Conservation (phyloP, 305 asterid species). For the Coffea humblotiana region DNA sequence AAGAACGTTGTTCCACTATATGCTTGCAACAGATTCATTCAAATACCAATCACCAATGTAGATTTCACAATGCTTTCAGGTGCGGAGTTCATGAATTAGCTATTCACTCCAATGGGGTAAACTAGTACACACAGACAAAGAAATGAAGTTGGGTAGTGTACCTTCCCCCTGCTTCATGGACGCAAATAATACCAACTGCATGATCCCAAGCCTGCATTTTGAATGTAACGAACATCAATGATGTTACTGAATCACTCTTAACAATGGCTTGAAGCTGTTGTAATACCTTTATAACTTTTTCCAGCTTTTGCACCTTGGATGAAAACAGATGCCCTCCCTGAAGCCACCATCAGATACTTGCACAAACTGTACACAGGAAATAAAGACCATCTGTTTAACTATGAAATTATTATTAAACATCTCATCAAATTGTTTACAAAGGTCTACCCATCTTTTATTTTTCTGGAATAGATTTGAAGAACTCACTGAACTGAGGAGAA, state of each 20-base stretch:
- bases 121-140: neutral
- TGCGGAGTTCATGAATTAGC: neutral
- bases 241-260: slow-evolving; percentile 15
- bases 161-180: slow-evolving; percentile 95
- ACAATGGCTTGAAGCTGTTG: neutral
- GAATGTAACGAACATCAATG: slow-evolving; percentile 28
- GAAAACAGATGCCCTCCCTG: slow-evolving; percentile 82
- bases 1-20: neutral
- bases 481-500: neutral
- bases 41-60: neutral
- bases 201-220: slow-evolving; percentile 88
- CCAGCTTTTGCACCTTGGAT: slow-evolving; percentile 51
- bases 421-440: neutral
- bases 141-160: slow-evolving; percentile 28
- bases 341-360: slow-evolving; percentile 84
- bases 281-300: slow-evolving; percentile 53
- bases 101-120: neutral
- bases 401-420: neutral
- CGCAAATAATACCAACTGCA: slow-evolving; percentile 84
- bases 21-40: neutral
- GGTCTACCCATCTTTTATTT: neutral
- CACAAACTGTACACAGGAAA: slow-evolving; percentile 27
- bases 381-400: neutral
- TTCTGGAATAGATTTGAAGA: neutral
- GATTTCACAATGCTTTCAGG: neutral